Conservation (phyloP, 129 eudicot species). For the Centaurea solstitialis region DNA sequence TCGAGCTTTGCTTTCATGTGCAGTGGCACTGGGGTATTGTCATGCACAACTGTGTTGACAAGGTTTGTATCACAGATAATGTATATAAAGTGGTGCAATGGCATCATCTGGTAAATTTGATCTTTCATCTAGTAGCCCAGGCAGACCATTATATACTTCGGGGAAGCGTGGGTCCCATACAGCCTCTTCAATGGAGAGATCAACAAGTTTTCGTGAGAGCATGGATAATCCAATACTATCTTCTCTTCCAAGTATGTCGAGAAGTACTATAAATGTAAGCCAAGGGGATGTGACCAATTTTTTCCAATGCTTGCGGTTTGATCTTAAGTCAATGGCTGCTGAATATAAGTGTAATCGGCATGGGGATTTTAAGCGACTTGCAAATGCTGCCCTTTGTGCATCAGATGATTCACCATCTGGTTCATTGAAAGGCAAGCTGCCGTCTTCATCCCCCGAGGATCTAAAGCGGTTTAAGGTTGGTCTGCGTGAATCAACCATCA, state of each 20-base stretch:
- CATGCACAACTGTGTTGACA: slow-evolving; percentile 57
- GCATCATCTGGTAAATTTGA: slow-evolving; percentile 77
- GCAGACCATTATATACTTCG: slow-evolving; percentile 54
- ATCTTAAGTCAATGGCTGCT: slow-evolving; percentile 61
- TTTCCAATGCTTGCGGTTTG: slow-evolving; percentile 71
- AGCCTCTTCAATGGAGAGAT: slow-evolving; percentile 58
- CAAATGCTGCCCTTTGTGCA: slow-evolving; percentile 55
- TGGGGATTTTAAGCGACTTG: slow-evolving; percentile 58
- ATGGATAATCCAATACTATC: slow-evolving; percentile 69
- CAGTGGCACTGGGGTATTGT: slow-evolving; percentile 33
- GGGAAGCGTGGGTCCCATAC: slow-evolving; percentile 65
- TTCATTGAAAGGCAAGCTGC: slow-evolving; percentile 52
- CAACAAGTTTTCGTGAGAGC: slow-evolving; percentile 71
- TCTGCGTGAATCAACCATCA: slow-evolving; percentile 64
- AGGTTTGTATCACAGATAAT: slow-evolving; percentile 43
- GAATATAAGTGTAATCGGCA: slow-evolving; percentile 67
- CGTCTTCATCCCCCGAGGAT: slow-evolving; percentile 56
- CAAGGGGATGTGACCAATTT: slow-evolving; percentile 64
- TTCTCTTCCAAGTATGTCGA: slow-evolving; percentile 77
- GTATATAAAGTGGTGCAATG: slow-evolving; percentile 60
- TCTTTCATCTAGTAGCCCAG: slow-evolving; percentile 69
- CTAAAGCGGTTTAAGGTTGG: slow-evolving; percentile 60
- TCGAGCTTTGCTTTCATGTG: slow-evolving; percentile 45
- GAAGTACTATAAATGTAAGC: slow-evolving; percentile 52
- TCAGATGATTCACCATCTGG: slow-evolving; percentile 60